Evolutionary conservation across 257 asterid genomes (phyloP), one percentile per base, ranked within the genome.

Genomic region (Solanum pimpinellifolium): DNA sequence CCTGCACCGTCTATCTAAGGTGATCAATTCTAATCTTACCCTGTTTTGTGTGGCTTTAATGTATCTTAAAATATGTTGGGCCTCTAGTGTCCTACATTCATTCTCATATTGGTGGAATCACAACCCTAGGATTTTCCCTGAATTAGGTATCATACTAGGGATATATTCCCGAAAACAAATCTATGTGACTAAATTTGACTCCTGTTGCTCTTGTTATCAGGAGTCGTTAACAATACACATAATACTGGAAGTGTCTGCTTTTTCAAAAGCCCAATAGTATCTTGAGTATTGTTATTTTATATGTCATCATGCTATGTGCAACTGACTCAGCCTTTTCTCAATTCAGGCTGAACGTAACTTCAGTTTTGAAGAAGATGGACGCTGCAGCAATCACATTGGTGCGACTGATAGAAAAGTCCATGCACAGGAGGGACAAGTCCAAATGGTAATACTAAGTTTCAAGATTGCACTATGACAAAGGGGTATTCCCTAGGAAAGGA

Each of bases 291-390:
- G 69, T 11, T 52, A n/a, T 49, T 81, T 47, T 80, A 47, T 80
- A 47, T 20, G 20, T 52, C 69, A 10, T 49, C 85, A 81, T 29
- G 69, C 44, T 52, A 18, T 81, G 44, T 21, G 20, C 69, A 49
- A 47, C 68, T 49, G 69, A 81, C 23, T 41, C 83, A 76, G 46
- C 69, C 20, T 20, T 15, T 18, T 81, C 68, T 60, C 49, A 37
- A 86, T 92, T 87, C 97, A 94, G 98, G 98, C 92, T 23, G 91
- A 92, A 89, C 66, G 86, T 73, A 69, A 44, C 78, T 82, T 84
- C 86, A 66, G 52, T 76, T 65, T 88, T 31, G 27, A 59, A 72
- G 81, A 80, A 37, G 88, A 87, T 41, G 89, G 83, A 60, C 83
- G 89, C 86, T 88, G 91, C 78, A 92, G 90, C 90, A 94, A 91